Percentiles rank a stretch among this genome's conserved stretches.
These are phyloP conservation scores for Zangia roseola DNA, from an alignment of 768 basidiomycete genomes.

Conservation along the genomic window DNA sequence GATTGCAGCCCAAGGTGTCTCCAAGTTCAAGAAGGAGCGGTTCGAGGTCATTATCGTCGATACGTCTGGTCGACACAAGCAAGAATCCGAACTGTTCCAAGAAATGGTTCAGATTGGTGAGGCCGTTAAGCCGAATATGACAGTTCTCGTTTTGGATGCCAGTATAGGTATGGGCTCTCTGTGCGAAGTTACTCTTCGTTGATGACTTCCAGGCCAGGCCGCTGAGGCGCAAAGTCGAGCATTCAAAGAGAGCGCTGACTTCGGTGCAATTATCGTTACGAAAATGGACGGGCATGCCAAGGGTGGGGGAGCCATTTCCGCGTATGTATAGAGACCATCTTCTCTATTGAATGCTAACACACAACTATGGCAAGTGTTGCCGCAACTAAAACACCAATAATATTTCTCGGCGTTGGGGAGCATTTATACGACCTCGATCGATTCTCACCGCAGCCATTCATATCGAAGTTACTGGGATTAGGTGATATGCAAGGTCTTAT, in stretches of 20 bases:
- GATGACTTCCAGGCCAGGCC: constrained; percentile 70
- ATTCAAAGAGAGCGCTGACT: constrained; percentile 97
- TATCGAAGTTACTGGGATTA: constrained; percentile 92
- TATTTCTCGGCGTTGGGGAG: constrained; percentile 97
- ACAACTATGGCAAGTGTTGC: constrained; percentile 67
- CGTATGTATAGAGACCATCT: constrained; percentile 53
- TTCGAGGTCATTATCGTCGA: constrained; percentile 99
- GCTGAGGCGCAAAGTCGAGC: constrained; percentile 95
- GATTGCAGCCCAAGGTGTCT: constrained; percentile 91
- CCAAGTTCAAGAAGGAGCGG: constrained; percentile 96
- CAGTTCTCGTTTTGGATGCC: constrained; percentile 91
- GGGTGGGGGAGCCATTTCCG: constrained; percentile 98
- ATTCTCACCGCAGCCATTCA: constrained; percentile 95
- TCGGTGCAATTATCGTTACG: constrained; percentile 98
- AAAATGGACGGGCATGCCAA: constrained; percentile 99
- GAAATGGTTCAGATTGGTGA: constrained; percentile 98
- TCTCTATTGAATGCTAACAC: constrained; percentile 5
- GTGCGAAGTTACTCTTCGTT: background rate
- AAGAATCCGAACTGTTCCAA: constrained; percentile 93
- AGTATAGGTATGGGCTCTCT: constrained; percentile 70
- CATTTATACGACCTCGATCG: constrained; percentile 96
- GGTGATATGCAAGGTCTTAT: constrained; percentile 97
- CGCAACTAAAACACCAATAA: constrained; percentile 98
- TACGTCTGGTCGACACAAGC: constrained; percentile 95
- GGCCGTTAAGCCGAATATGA: constrained; percentile 96